Conservation (phyloP, 1,139 yeast genomes). For the Pichia inconspicua region DNA sequence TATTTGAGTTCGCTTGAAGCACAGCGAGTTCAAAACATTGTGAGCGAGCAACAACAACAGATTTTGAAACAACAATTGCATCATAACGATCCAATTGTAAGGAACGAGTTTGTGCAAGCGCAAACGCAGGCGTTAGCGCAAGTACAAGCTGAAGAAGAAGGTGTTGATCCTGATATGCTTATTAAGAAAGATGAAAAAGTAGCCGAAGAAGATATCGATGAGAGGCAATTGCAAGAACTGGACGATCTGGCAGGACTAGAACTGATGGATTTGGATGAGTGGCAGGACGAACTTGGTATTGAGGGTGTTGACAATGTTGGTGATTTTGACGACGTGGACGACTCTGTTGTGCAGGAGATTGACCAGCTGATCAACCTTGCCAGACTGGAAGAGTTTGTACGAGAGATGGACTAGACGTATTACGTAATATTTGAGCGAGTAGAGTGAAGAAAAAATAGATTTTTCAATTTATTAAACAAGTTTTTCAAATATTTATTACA, state of each 20-base stretch:
- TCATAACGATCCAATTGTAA: slow-evolving; percentile 4
- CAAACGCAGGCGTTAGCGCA: neutral
- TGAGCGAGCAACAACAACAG: slow-evolving; percentile 1
- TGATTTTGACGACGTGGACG: neutral
- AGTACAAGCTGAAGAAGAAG: neutral
- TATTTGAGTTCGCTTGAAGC: neutral
- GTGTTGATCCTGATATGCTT: neutral
- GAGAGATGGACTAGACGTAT: neutral
- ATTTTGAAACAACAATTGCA: slow-evolving; percentile 6
- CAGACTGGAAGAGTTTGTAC: slow-evolving; percentile 3
- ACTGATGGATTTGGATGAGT: neutral
- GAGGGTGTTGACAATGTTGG: neutral
- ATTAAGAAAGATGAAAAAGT: neutral
- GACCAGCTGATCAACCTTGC: slow-evolving; percentile 7
- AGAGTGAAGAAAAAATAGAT: too few relatives aligned
- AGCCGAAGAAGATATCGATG: neutral
- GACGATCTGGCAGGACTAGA: neutral
- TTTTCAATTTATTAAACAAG: too few relatives aligned
- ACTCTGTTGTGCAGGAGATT: slow-evolving; percentile 1
- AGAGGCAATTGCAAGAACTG: neutral
- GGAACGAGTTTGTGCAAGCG: neutral
- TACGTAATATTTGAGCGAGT: neutral
- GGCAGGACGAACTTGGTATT: neutral
- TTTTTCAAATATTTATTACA: too few relatives aligned
- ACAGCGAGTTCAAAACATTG: neutral